Base-by-base conservation (phyloP, 257 asterid species). In the Nicotiana paniculata region DNA sequence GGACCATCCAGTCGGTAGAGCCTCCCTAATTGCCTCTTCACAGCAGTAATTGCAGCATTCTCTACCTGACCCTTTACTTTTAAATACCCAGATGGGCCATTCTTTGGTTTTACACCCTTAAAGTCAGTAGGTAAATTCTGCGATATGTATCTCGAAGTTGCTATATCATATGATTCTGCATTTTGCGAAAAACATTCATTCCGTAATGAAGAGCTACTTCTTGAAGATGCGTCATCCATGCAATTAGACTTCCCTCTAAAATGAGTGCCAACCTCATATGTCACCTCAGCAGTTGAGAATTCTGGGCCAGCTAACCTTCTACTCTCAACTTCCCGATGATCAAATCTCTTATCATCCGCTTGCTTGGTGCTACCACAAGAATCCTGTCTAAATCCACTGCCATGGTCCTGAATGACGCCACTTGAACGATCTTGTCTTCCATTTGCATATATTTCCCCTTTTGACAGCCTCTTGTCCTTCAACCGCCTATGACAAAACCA, bases 401-500 rank as follows among this genome's bases (percentile, higher is more conserved):
- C 98, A 33, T 85, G 95, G 83, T 93, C 99, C 83, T 91, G 97
- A 79, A 93, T 79, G 62, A 90, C 90, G 61, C 94, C 95, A 24
- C 96, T 92, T n/a, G 95, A 93, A 30, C 90, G 90, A 76, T 92
- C 98, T 83, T 92, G 97, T 81, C 83, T 89, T 85, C 89, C 90
- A 80, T 77, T 81, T 79, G 70, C 82, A 78, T 83, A n/a, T 75
- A 69, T 87, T 75, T 90, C 94, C n/a, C 88, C 95, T 63, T 81
- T 86, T 64, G 66, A 30, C 80, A 89, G 51, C 85, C 83, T 92
- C 91, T 96, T 94, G 88, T 94, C 99, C 85, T 93, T 94, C 88
- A 94, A 86, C 90, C 98, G 90, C 80, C 98, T 87, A 84, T 96
- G 98, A 81, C 99, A 96, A 89, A 96, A 96, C 99, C 99, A 96